phyloP scores from a whole-genome alignment of 2,329 filamentous ascomycete genomes.

The Calcarisporium arbuscula region DNA sequence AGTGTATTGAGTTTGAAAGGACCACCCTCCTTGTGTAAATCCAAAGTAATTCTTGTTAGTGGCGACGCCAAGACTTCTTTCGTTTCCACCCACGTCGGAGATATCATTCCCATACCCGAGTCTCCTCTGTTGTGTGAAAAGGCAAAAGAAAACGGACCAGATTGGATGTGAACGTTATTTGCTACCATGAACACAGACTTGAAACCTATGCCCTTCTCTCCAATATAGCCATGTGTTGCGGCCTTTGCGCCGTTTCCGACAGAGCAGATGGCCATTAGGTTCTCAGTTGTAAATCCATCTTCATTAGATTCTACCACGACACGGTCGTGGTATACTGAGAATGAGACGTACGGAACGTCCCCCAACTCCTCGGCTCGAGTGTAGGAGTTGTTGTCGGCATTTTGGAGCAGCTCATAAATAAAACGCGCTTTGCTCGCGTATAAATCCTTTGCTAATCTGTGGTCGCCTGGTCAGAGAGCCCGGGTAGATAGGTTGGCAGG shows the following conservation, averaged over 20 bases:
- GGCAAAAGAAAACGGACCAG: constrained; percentile 36
- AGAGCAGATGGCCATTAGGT: constrained; percentile 40
- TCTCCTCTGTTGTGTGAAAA: constrained; percentile 33
- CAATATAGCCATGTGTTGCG: constrained; percentile 35
- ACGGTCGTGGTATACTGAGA: constrained; percentile 25
- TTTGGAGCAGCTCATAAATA: constrained; percentile 47
- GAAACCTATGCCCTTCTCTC: constrained; percentile 46
- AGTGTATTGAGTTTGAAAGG: constrained; percentile 8
- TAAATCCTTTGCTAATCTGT: constrained; percentile 34
- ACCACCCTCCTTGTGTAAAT: constrained; percentile 23
- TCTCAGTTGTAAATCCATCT: constrained; percentile 33
- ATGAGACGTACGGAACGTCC: constrained; percentile 24
- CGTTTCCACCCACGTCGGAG: constrained; percentile 31
- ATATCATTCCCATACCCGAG: constrained; percentile 45
- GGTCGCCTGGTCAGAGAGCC: too few species aligned
- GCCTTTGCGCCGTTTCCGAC: constrained; percentile 40
- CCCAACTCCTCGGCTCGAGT: constrained; percentile 11
- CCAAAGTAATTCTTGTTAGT: constrained; percentile 31
- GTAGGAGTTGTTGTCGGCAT: constrained; percentile 46
- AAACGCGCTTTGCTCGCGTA: constrained; percentile 39
- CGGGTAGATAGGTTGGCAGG: too few species aligned
- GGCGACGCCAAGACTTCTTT: constrained; percentile 8
- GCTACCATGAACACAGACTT: constrained; percentile 45
- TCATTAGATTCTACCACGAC: constrained; percentile 46
- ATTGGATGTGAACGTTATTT: constrained; percentile 36